phyloP scores from a whole-genome alignment of 306 rosid genomes.

The Astragalus glycyphyllos region DNA sequence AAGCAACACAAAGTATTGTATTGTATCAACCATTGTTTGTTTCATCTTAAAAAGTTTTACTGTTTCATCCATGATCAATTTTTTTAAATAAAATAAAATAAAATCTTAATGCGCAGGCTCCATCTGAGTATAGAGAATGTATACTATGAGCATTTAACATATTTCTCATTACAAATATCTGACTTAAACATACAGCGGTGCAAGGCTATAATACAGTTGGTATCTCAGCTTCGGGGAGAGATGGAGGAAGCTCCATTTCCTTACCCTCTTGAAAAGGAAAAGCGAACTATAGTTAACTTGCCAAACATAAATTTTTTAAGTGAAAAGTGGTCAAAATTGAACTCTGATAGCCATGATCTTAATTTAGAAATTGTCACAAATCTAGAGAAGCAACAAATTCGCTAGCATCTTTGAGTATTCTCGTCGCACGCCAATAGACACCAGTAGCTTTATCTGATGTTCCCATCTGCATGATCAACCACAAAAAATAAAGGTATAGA shows the following conservation, averaged over 20 bases:
- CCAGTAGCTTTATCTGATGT: conserved; percentile 75
- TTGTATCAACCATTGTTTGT: not conserved
- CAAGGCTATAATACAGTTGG: conserved; percentile 3
- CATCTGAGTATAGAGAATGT: not conserved
- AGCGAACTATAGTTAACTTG: conserved; percentile 11
- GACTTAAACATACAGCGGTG: not conserved
- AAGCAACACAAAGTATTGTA: not conserved
- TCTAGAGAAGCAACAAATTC: conserved; percentile 52
- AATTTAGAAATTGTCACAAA: conserved; percentile 41
- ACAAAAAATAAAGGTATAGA: conserved; percentile 21
- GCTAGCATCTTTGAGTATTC: conserved; percentile 64
- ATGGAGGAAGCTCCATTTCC: conserved; percentile 14
- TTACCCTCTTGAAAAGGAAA: conserved; percentile 1
- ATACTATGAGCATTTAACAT: conserved; percentile 1
- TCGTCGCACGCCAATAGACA: conserved; percentile 76
- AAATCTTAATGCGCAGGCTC: not conserved
- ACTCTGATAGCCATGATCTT: conserved; percentile 15
- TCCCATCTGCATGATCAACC: conserved; percentile 70
- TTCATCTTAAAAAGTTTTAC: not conserved
- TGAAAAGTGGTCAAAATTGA: conserved; percentile 57
- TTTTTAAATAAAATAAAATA: too few relatives aligned
- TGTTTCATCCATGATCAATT: not conserved
- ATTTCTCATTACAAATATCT: conserved; percentile 5
- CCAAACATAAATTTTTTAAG: not conserved
- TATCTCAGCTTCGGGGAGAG: conserved; percentile 8